Conservation (phyloP, 2,329 filamentous ascomycete genomes). For the Sclerotinia glacialis region DNA sequence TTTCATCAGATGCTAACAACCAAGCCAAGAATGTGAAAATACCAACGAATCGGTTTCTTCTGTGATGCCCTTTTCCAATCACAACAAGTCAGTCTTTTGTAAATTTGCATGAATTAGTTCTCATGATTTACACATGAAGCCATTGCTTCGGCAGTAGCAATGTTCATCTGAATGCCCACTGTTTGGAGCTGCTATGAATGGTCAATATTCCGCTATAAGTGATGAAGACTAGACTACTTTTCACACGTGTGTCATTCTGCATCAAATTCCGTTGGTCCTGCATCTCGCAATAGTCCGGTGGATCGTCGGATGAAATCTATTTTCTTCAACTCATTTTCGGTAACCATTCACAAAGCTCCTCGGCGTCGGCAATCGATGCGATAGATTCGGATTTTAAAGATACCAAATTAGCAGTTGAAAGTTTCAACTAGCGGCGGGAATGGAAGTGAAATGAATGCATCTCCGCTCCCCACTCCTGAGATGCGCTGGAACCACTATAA, state of each 20-base stretch:
- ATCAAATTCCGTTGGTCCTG: background rate
- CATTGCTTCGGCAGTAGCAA: background rate
- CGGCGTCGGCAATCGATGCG: background rate
- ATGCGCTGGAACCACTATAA: slow-evolving; percentile 3
- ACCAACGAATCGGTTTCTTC: background rate
- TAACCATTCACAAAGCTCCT: background rate
- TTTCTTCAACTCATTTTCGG: background rate
- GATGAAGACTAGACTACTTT: background rate
- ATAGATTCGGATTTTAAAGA: background rate
- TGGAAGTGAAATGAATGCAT: background rate
- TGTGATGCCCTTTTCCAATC: background rate
- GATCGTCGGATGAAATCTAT: background rate
- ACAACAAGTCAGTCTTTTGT: background rate
- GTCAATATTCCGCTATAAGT: background rate
- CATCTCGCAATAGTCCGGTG: background rate
- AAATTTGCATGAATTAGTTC: background rate
- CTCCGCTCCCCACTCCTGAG: slow-evolving; percentile 7
- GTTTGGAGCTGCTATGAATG: background rate
- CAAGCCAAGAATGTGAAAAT: background rate
- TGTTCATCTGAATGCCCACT: background rate
- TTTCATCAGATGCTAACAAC: background rate
- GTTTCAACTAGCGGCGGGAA: background rate
- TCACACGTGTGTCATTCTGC: background rate
- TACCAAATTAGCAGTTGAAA: background rate
- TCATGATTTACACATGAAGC: background rate